Percentiles rank a stretch among this genome's conserved stretches.
Conservation (phyloP, 2,329 filamentous ascomycete species). For the Tolypocladium amazonense region DNA sequence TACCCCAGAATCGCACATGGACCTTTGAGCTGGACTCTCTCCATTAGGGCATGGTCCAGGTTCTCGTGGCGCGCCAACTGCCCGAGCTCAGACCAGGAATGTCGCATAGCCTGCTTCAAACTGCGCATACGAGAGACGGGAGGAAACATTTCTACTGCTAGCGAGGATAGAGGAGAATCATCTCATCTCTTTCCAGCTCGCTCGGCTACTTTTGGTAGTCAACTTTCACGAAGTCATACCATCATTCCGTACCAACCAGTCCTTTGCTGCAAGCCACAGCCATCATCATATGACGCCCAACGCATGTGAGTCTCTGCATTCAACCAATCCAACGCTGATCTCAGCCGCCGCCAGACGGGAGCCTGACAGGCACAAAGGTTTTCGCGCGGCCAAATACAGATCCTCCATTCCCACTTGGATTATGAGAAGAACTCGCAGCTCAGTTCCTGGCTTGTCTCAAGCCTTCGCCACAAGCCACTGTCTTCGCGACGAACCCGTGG, state of each 20-base stretch:
- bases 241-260: too few species aligned
- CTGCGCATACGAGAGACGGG: too few species aligned
- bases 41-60: too few species aligned
- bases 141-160: too few species aligned
- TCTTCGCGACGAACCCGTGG: neutral
- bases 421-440: neutral
- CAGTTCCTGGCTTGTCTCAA: neutral
- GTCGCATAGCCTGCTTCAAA: too few species aligned
- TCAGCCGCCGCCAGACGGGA: neutral
- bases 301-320: neutral
- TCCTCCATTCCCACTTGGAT: neutral
- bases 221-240: neutral
- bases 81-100: neutral
- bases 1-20: too few species aligned
- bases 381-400: neutral
- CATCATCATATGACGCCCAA: neutral
- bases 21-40: too few species aligned
- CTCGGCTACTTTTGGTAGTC: neutral
- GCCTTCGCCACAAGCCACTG: neutral
- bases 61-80: too few species aligned
- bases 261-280: neutral
- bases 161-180: too few species aligned
- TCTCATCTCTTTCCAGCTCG: neutral
- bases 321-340: neutral
- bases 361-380: neutral